phyloP scores from a whole-genome alignment of 306 rosid genomes.

The Cucurbita pepo region DNA sequence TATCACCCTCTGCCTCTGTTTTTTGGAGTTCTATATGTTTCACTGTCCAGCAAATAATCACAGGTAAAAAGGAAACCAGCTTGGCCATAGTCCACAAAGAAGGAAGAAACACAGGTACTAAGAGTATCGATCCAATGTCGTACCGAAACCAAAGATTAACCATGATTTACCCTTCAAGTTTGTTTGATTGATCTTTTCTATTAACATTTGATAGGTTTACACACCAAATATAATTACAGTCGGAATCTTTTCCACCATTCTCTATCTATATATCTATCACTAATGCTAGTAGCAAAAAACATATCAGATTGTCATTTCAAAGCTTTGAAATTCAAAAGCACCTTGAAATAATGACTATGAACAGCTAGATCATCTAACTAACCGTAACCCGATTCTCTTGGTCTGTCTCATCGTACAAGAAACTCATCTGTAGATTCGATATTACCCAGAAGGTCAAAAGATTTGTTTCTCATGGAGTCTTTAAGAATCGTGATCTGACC shows the following conservation, averaged over 20 bases:
- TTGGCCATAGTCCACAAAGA: not conserved
- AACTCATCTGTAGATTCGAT: conserved; percentile 40
- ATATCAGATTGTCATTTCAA: not conserved
- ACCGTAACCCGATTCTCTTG: conserved; percentile 7
- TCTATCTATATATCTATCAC: not conserved
- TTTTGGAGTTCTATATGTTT: not conserved
- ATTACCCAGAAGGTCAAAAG: conserved; percentile 58
- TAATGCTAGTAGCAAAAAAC: not conserved
- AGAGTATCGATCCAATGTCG: too few relatives aligned
- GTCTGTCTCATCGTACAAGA: conserved; percentile 19
- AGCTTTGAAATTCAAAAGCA: not conserved
- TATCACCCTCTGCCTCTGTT: not conserved
- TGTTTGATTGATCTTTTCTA: too few relatives aligned
- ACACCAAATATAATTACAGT: not conserved
- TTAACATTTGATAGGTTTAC: not conserved
- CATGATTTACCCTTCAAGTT: too few relatives aligned
- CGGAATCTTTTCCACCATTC: not conserved
- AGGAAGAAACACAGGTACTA: not conserved
- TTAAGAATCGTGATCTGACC: conserved; percentile 82
- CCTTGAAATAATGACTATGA: conserved; percentile 29
- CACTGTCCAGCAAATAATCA: not conserved
- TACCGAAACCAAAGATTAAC: too few relatives aligned
- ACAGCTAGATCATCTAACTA: conserved; percentile 22
- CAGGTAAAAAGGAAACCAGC: not conserved
- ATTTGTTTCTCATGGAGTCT: conserved; percentile 46